Evolutionary conservation across 768 basidiomycete genomes (phyloP), one percentile per base, ranked within the genome.

Genomic region (Porphyrellus cyaneotinctus): DNA sequence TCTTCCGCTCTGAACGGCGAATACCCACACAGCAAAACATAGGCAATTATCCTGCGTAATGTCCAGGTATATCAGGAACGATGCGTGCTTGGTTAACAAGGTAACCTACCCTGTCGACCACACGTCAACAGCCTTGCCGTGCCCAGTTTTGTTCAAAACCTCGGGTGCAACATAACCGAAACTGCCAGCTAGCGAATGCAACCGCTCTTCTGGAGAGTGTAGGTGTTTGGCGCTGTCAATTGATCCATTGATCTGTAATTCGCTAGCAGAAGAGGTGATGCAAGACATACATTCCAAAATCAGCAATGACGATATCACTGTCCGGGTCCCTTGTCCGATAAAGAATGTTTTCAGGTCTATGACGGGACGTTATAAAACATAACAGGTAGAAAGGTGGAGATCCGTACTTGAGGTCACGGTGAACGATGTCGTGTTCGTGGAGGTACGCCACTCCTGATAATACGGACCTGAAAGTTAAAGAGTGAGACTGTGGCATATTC

Each of bases 91-190:
- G 8, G 43, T 24, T 18, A 14, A 18, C 47, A 36, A 47, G 8
- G 30, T n/a, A 26, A 70, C 82, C 35, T 58, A 91, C 91, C 95
- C 97, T 6, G 84, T 85, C 26, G 87, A 85, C 97, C 97, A 98
- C 17, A 97, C 71, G 68, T 98, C 97, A 7, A 97, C 95, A 4
- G 90, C 83, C 65, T 91, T 93, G 41, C 93, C 85, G 63, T 99
- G 95, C 0, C 91, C 91, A n/a, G 76, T 68, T 59, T 87, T 84
- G 54, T 78, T 80, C 24, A 94, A 72, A 6, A 94, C 88, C 64
- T 94, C 91, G 1, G 95, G 95, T 2, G 97, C 95, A 41, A 92
- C 87, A 61, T 95, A 94, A 2, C 91, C 92, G 56, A 93, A 83
- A 62, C 85, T 88, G 0, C 91, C 91, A 0, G 91, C 91, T 1